Conservation (phyloP, 2,329 filamentous ascomycete genomes). For the Alternaria triticina region DNA sequence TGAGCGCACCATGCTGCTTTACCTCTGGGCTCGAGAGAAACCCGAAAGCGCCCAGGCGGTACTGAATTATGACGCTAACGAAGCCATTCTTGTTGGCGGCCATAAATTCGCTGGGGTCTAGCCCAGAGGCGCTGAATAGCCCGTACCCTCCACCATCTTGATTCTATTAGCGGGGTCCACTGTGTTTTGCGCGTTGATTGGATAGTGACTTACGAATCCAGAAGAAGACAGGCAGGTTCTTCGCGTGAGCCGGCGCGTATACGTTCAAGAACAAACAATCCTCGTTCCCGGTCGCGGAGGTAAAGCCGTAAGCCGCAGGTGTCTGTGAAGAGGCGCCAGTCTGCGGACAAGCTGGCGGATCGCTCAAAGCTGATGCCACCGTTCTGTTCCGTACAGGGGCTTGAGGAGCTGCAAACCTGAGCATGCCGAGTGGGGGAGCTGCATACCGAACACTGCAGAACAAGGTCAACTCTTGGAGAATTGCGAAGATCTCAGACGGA, state of each 20-base stretch:
- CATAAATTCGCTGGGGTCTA: slow-evolving; percentile 43
- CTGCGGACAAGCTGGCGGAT: slow-evolving; percentile 47
- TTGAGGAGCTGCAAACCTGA: slow-evolving; percentile 60
- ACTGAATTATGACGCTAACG: slow-evolving; percentile 67
- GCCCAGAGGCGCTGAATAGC: slow-evolving; percentile 36
- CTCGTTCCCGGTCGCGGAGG: slow-evolving; percentile 43
- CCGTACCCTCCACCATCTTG: slow-evolving; percentile 51
- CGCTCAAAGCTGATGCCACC: slow-evolving; percentile 52
- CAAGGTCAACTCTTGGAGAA: background rate
- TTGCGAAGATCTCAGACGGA: too few relatives aligned
- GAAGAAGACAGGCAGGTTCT: slow-evolving; percentile 61
- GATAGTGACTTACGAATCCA: slow-evolving; percentile 55
- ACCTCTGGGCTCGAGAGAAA: slow-evolving; percentile 67
- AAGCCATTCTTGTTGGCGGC: slow-evolving; percentile 55
- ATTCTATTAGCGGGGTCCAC: slow-evolving; percentile 23
- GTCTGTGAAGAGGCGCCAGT: slow-evolving; percentile 37
- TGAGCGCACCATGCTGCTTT: slow-evolving; percentile 62
- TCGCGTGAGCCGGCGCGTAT: slow-evolving; percentile 48
- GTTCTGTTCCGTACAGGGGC: slow-evolving; percentile 52
- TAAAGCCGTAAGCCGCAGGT: slow-evolving; percentile 38
- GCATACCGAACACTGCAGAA: slow-evolving; percentile 55
- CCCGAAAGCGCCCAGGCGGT: slow-evolving; percentile 67
- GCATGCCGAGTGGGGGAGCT: slow-evolving; percentile 56
- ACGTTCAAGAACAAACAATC: slow-evolving; percentile 53
- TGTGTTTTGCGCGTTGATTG: slow-evolving; percentile 36